These are phyloP conservation scores for Sphenostylis stenocarpa DNA, from an alignment of 306 rosid genomes.

Conservation along the genomic window DNA sequence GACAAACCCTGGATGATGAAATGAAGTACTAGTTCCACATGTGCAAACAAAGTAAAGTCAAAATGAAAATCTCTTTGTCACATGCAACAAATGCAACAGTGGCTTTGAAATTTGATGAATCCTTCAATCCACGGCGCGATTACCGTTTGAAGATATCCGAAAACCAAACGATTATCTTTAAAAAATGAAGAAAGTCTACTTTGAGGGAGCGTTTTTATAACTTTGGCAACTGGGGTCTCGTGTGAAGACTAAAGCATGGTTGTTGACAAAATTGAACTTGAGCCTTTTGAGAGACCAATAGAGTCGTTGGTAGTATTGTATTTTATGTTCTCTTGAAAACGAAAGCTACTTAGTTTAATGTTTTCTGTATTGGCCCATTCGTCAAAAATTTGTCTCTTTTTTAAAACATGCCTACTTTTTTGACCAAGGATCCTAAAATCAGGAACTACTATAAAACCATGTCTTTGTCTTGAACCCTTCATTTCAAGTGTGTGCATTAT, in stretches of 20 bases:
- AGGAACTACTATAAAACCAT: slow-evolving; percentile 35
- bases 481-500: neutral
- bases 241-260: slow-evolving; percentile 23
- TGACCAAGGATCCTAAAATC: slow-evolving; percentile 47
- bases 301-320: neutral
- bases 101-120: slow-evolving; percentile 32
- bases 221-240: neutral
- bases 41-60: slow-evolving; percentile 37
- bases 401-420: slow-evolving; percentile 60
- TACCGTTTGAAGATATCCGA: slow-evolving; percentile 37
- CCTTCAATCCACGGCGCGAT: slow-evolving; percentile 54
- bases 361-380: slow-evolving; percentile 4
- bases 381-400: slow-evolving; percentile 28
- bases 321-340: slow-evolving; percentile 32
- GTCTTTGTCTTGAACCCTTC: slow-evolving; percentile 38
- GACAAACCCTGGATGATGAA: neutral
- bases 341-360: slow-evolving; percentile 39
- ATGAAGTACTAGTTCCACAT: neutral
- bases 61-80: slow-evolving; percentile 26
- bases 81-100: slow-evolving; percentile 1
- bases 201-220: slow-evolving; percentile 27
- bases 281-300: neutral
- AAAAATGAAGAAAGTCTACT: neutral
- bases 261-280: slow-evolving; percentile 32
- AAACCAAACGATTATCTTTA: neutral